Conservation (phyloP, 257 asterid species). For the Solanum piurae region DNA sequence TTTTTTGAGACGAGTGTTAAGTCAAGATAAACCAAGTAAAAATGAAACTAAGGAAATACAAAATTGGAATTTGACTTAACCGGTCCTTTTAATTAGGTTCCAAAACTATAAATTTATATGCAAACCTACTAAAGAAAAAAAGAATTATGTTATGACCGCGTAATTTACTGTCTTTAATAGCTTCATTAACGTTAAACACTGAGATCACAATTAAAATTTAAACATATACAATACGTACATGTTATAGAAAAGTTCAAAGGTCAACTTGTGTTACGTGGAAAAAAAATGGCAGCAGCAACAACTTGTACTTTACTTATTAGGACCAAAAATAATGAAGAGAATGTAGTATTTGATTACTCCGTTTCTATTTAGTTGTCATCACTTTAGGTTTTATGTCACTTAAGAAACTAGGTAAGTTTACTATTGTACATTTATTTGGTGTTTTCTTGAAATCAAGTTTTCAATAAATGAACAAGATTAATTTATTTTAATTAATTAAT, state of each 20-base stretch:
- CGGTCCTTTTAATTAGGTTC: background rate
- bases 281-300: background rate
- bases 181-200: background rate
- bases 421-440: too few species aligned
- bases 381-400: too few species aligned
- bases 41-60: too few species aligned
- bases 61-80: background rate
- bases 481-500: too few species aligned
- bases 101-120: background rate
- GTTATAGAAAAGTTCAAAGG: background rate
- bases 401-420: too few species aligned
- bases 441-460: too few species aligned
- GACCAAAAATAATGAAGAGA: background rate
- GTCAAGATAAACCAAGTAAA: too few species aligned
- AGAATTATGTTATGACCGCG: background rate
- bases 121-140: background rate
- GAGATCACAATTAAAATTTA: background rate
- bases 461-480: too few species aligned
- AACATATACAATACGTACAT: background rate
- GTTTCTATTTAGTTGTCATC: too few species aligned
- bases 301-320: background rate
- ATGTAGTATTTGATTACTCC: too few species aligned
- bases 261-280: background rate
- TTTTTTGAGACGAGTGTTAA: too few species aligned
- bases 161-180: background rate